Percentiles rank a stretch among this genome's conserved stretches.
These are phyloP conservation scores for Penicillium italicum DNA, from an alignment of 2,329 filamentous ascomycete species.

Conservation along the genomic window DNA sequence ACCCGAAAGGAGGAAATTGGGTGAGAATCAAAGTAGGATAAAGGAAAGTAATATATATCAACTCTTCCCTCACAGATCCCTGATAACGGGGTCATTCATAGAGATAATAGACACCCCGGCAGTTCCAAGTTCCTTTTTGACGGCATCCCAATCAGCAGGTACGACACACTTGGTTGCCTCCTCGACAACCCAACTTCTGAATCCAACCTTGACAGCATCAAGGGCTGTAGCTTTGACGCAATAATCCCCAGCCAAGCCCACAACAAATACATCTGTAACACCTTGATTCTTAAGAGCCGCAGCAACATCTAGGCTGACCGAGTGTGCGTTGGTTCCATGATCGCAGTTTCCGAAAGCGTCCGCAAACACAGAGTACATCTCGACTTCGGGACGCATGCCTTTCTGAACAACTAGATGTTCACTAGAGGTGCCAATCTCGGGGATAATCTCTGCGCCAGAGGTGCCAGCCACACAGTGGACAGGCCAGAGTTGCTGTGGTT, in stretches of 20 bases:
- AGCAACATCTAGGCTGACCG: conserved; percentile 58
- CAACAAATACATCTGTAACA: conserved; percentile 78
- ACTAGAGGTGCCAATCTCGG: conserved; percentile 60
- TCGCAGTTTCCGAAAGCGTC: conserved; percentile 64
- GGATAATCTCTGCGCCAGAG: conserved; percentile 67
- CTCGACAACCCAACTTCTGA: conserved; percentile 69
- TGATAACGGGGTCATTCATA: conserved; percentile 55
- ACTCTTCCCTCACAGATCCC: conserved; percentile 38
- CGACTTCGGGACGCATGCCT: conserved; percentile 67
- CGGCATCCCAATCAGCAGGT: conserved; percentile 55
- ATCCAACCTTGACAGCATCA: conserved; percentile 73
- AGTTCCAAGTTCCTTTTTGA: conserved; percentile 52
- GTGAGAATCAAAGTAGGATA: not conserved
- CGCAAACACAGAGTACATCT: conserved; percentile 93
- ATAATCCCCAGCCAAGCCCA: conserved; percentile 82
- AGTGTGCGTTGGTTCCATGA: conserved; percentile 29
- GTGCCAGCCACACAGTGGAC: conserved; percentile 79
- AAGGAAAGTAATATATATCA: not conserved
- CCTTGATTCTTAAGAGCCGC: conserved; percentile 52
- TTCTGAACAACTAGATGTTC: conserved; percentile 73
- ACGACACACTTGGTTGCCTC: conserved; percentile 76
- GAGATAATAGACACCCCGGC: conserved; percentile 62
- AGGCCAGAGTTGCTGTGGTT: conserved; percentile 77
- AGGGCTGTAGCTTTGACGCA: conserved; percentile 81
- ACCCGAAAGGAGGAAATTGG: not conserved